Percentiles rank a stretch among this genome's conserved stretches.
Evolutionary conservation across 768 basidiomycete genomes (phyloP).

Genomic region (Tylopilus cervinicoccineus): DNA sequence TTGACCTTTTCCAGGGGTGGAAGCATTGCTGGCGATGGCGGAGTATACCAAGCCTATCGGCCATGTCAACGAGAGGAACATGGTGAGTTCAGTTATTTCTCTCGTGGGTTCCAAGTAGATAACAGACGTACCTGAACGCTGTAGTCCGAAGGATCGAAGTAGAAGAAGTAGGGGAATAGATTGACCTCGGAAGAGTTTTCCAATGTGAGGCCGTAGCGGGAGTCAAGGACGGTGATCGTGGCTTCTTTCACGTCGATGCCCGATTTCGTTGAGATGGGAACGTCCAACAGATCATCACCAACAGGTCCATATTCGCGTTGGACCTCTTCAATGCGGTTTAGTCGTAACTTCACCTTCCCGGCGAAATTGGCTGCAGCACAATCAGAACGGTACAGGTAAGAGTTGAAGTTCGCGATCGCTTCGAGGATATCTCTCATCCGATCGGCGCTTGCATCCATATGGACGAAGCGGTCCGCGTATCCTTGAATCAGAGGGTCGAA

Average conservation of each 20-base stretch:
- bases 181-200: conserved; percentile 15
- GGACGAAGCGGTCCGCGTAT: conserved; percentile 5
- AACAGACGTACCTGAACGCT: conserved; percentile 9
- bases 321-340: conserved; percentile 6
- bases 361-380: conserved; percentile 4
- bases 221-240: conserved; percentile 8
- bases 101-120: background rate
- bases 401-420: conserved; percentile 17
- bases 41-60: conserved; percentile 16
- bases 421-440: conserved; percentile 7
- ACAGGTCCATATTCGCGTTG: conserved; percentile 1
- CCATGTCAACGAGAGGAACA: background rate
- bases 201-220: conserved; percentile 15
- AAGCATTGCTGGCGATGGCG: background rate
- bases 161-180: conserved; percentile 24
- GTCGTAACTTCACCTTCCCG: conserved; percentile 10
- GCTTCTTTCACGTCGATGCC: conserved; percentile 10
- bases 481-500: conserved; percentile 8
- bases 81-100: background rate
- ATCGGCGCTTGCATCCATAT: background rate
- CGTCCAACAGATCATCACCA: conserved; percentile 10
- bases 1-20: conserved; percentile 8
- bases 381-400: conserved; percentile 16
- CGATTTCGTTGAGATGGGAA: background rate
- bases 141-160: conserved; percentile 22